These are phyloP conservation scores for Suillus spraguei DNA, from an alignment of 768 basidiomycete genomes.

Conservation along the genomic window DNA sequence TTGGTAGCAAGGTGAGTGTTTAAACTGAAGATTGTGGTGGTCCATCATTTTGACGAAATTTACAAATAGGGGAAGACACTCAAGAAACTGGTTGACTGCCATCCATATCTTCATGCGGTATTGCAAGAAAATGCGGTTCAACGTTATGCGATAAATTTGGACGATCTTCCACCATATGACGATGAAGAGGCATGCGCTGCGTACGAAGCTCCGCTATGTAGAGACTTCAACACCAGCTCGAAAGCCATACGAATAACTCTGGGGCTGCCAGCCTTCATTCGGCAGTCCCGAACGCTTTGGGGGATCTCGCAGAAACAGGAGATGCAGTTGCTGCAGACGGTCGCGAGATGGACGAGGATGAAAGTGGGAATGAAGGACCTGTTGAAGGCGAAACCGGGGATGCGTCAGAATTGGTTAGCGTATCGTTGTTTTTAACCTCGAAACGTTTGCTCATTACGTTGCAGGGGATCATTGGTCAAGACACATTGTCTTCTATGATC, in stretches of 20 bases:
- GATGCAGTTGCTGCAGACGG: slow-evolving; percentile 16
- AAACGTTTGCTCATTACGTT: slow-evolving; percentile 13
- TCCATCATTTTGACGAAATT: background rate
- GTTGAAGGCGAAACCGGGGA: slow-evolving; percentile 16
- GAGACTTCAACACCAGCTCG: slow-evolving; percentile 45
- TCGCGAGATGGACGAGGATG: slow-evolving; percentile 22
- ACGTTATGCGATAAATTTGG: slow-evolving; percentile 53
- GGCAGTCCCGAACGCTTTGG: background rate
- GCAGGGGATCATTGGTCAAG: slow-evolving; percentile 73
- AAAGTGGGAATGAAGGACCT: slow-evolving; percentile 19
- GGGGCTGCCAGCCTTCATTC: background rate
- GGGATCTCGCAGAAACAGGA: slow-evolving; percentile 4
- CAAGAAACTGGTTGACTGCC: slow-evolving; percentile 50
- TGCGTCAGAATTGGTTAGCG: slow-evolving; percentile 28
- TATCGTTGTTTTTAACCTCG: slow-evolving; percentile 3
- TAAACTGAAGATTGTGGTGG: too few relatives aligned
- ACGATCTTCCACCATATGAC: slow-evolving; percentile 57
- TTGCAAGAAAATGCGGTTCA: slow-evolving; percentile 50
- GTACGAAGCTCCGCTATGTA: slow-evolving; percentile 56
- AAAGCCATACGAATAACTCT: slow-evolving; percentile 25
- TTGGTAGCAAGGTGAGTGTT: slow-evolving; percentile 50
- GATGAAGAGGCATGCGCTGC: slow-evolving; percentile 45
- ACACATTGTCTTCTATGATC: slow-evolving; percentile 73
- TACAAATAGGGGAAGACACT: slow-evolving; percentile 62
- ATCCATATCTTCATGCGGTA: slow-evolving; percentile 41